Conservation (phyloP, 1,139 yeast species). For the Taphrina wiesneri region DNA sequence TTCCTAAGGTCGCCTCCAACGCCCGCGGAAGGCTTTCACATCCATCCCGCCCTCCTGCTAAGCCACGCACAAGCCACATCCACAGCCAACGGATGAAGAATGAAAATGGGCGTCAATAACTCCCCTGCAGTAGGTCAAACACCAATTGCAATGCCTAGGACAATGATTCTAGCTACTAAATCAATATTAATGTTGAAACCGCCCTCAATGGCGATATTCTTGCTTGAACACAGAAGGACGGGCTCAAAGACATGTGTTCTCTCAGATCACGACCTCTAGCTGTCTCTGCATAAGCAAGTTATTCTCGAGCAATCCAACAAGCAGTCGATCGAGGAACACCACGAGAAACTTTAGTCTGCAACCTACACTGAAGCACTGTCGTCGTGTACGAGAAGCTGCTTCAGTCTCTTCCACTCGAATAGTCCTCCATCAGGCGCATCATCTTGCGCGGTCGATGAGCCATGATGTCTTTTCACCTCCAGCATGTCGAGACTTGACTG, state of each 20-base stretch:
- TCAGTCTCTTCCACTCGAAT: not conserved
- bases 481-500: constrained; percentile 62
- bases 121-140: too few relatives aligned
- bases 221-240: too few relatives aligned
- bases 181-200: too few relatives aligned
- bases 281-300: too few relatives aligned
- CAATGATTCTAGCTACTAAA: too few relatives aligned
- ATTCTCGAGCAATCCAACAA: too few relatives aligned
- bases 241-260: not conserved
- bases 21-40: too few relatives aligned
- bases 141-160: too few relatives aligned
- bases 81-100: not conserved
- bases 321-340: too few relatives aligned
- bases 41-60: not conserved
- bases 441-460: not conserved
- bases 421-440: not conserved
- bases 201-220: too few relatives aligned
- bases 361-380: not conserved
- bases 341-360: not conserved
- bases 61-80: not conserved
- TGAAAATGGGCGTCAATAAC: not conserved
- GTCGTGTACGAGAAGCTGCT: not conserved
- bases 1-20: not conserved
- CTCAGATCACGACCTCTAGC: not conserved
- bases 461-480: constrained; percentile 56